Percentiles rank a stretch among this genome's conserved stretches.
phyloP scores from a whole-genome alignment of 306 rosid species.

The Oemleria cerasiformis region DNA sequence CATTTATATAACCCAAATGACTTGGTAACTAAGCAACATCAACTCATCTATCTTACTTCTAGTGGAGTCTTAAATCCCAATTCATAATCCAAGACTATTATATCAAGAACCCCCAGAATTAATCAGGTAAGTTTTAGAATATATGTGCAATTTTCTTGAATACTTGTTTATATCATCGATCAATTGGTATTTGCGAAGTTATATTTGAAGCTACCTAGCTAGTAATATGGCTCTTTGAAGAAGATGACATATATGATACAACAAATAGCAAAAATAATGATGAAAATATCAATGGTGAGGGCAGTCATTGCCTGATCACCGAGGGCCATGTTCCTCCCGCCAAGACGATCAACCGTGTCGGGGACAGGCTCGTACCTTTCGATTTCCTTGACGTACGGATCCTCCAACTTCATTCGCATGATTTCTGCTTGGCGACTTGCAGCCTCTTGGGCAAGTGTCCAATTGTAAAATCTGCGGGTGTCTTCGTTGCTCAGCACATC shows the following conservation, averaged over 20 bases:
- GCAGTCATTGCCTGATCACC: slow-evolving; percentile 83
- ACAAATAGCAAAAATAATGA: slow-evolving; percentile 58
- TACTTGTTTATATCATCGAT: not conserved
- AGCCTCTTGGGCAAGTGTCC: slow-evolving; percentile 90
- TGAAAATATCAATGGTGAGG: slow-evolving; percentile 59
- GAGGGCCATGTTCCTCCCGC: slow-evolving; percentile 65
- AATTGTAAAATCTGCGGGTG: slow-evolving; percentile 70
- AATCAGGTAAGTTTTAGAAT: too few relatives aligned
- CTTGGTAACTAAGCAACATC: too few relatives aligned
- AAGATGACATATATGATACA: slow-evolving; percentile 49
- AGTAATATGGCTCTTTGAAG: slow-evolving; percentile 64
- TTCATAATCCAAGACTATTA: too few relatives aligned
- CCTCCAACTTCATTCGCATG: slow-evolving; percentile 68
- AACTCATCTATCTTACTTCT: too few relatives aligned
- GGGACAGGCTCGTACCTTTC: slow-evolving; percentile 55
- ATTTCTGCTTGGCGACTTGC: slow-evolving; percentile 75
- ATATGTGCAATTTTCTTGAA: not conserved
- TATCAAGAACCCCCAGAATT: too few relatives aligned
- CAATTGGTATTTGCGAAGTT: not conserved
- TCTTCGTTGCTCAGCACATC: slow-evolving; percentile 60
- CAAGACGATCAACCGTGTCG: slow-evolving; percentile 79
- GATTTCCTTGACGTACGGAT: slow-evolving; percentile 50
- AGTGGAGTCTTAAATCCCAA: too few relatives aligned
- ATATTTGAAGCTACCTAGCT: slow-evolving; percentile 6
- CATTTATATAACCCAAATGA: too few relatives aligned